Conservation (phyloP, 2,329 filamentous ascomycete genomes). For the Sphaerulina vaccinii region DNA sequence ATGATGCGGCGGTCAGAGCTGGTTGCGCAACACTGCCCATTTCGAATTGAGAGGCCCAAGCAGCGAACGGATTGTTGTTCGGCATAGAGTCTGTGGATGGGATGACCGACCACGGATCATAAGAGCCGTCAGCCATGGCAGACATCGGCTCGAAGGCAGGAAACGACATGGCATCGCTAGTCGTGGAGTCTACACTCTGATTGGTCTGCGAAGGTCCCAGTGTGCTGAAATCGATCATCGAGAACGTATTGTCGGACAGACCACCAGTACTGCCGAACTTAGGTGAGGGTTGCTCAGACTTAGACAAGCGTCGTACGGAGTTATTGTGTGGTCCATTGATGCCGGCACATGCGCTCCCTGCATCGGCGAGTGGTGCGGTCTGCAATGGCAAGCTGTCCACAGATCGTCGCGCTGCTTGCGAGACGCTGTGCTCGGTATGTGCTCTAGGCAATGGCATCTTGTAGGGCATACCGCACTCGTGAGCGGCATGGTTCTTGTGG, state of each 20-base stretch:
- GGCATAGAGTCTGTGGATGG: slow-evolving; percentile 33
- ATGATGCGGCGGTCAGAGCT: slow-evolving; percentile 40
- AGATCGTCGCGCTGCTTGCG: slow-evolving; percentile 48
- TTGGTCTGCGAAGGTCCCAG: slow-evolving; percentile 28
- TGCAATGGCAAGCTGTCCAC: slow-evolving; percentile 51
- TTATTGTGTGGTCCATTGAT: slow-evolving; percentile 14
- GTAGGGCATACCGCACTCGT: slow-evolving; percentile 63
- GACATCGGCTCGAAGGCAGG: slow-evolving; percentile 31
- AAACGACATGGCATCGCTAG: slow-evolving; percentile 26
- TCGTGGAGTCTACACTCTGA: slow-evolving; percentile 26
- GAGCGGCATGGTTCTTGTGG: slow-evolving; percentile 63
- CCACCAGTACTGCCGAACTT: slow-evolving; percentile 25
- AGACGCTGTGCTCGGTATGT: slow-evolving; percentile 49
- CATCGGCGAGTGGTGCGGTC: neutral
- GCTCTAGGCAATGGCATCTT: slow-evolving; percentile 60
- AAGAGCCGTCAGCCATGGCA: slow-evolving; percentile 28
- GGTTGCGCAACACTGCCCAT: slow-evolving; percentile 33
- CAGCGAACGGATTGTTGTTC: slow-evolving; percentile 37
- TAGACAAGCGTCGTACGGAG: slow-evolving; percentile 27
- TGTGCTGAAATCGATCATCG: slow-evolving; percentile 30
- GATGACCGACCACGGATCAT: slow-evolving; percentile 35
- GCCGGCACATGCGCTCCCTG: slow-evolving; percentile 17
- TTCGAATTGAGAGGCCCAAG: slow-evolving; percentile 33
- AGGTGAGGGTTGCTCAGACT: slow-evolving; percentile 36
- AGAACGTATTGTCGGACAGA: slow-evolving; percentile 22